Evolutionary conservation across 345 rosid genomes (phyloP), one percentile per base, ranked within the genome.

Genomic region (Streptanthus diversifolius): DNA sequence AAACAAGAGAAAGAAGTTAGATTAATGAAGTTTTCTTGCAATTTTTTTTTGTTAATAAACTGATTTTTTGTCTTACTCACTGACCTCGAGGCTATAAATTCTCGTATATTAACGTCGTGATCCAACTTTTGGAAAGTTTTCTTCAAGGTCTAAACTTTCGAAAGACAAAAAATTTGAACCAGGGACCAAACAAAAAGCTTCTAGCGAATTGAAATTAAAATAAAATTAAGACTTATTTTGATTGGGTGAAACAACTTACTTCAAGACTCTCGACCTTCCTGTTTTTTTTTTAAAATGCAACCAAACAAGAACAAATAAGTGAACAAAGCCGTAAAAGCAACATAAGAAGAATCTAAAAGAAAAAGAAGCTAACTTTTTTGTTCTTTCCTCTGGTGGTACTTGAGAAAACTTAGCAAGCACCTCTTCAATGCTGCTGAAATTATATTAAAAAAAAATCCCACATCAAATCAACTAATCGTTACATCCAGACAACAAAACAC

Each of bases 211-310:
- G n/a, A 17, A 52, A 39, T 27, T 1, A 44, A 45, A 10, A n/a
- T 4, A 40, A 8, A 61, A 73, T 41, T 17, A 60, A 36, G 9
- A 30, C 53, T 58, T 57, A 1, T 19, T 48, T 70, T 44, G 22
- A 55, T 48, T 35, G 56, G 40, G 66, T 56, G 53, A 18, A 77
- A 57, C 53, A 68, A 77, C 86, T 92, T 90, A 92, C 98, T 85
- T 90, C 91, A 71, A 92, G 96, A 82, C 89, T 83, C 80, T 92
- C 95, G 67, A 92, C 39, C 69, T 92, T 92, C 91, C 98, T 92
- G 93, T 68, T 24, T 18, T 47, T 24, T 18, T 47, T 1, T 33
- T 63, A 43, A 30, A 47, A 67, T 35, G 47, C 40, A 43, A 66
- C 14, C n/a, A 48, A 19, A 63, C 1, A 1, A 30, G 21, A 29